These are phyloP conservation scores for Dysphania ambrosioides DNA, from an alignment of 148 eudicot genomes.

Conservation along the genomic window DNA sequence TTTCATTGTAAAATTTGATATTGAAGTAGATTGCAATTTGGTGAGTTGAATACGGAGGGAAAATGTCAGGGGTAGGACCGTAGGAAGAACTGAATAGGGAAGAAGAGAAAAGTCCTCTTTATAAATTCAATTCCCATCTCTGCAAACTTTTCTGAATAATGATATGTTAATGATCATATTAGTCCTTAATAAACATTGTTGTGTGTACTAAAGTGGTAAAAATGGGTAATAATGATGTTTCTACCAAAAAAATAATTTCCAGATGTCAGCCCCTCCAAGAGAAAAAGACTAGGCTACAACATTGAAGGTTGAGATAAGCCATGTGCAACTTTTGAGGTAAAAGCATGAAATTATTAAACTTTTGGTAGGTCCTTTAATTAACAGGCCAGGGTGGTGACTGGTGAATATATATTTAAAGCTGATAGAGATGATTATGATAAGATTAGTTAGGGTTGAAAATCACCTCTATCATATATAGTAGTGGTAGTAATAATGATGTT, in stretches of 20 bases:
- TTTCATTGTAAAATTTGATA: too few species aligned
- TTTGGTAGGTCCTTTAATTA: conserved; percentile 17
- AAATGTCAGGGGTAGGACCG: too few species aligned
- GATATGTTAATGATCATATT: conserved; percentile 37
- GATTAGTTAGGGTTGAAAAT: conserved; percentile 23
- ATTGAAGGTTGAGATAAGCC: too few species aligned
- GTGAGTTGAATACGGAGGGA: too few species aligned
- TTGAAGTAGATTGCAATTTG: too few species aligned
- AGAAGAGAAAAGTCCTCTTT: neutral
- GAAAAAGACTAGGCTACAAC: conserved; percentile 25
- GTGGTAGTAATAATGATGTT: conserved; percentile 29
- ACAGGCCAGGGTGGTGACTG: neutral
- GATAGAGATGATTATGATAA: conserved; percentile 10
- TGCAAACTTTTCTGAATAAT: conserved; percentile 19
- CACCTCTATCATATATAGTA: neutral
- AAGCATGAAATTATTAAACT: conserved; percentile 22
- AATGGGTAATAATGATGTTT: too few species aligned
- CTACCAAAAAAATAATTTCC: too few species aligned
- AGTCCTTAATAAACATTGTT: conserved; percentile 16
- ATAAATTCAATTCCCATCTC: neutral
- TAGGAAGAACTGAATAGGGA: too few species aligned
- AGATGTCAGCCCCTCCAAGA: conserved; percentile 21
- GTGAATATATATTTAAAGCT: neutral
- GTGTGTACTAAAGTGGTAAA: conserved; percentile 17
- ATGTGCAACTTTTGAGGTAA: conserved; percentile 29